Base-by-base conservation (phyloP, 2,329 filamentous ascomycete species). In the Stromatinia cepivora region DNA sequence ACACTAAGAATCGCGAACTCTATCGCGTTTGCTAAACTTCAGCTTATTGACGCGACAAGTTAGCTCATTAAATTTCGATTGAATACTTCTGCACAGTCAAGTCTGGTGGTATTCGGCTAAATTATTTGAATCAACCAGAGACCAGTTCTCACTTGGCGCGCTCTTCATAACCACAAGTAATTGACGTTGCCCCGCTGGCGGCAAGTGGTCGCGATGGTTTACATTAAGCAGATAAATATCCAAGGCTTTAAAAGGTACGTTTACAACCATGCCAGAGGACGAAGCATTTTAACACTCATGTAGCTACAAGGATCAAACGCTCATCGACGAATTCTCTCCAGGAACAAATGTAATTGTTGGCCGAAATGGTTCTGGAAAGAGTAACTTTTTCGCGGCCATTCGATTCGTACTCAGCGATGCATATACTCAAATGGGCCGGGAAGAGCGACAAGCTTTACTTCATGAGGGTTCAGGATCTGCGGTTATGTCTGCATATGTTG, bases 151-250 rank as follows among this genome's bases (percentile, higher is more conserved):
- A 4, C 25, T 70, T 58, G n/a, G 58, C 28, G 52, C 68, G 25
- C 46, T 67, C 67, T 67, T 54, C 68, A 59, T 45, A 28, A 31
- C 13, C 48, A 52, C 45, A 20, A 46, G 57, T 42, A 57, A 54
- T 67, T 17, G 25, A 15, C 54, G 52, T 69, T 68, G 71, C 73
- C 71, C 69, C 72, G 62, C 69, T 67, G 56, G 70, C 57, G 52
- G 71, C 62, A 61, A 69, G 50, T 53, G 13, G 61, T 70, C 72
- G 73, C 75, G 67, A 85, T 79, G 76, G 97, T 97, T 94, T 95
- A 96, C 84, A 97, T 99, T 87, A 99, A 99, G 82, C 95, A 99
- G 84, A 97, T 98, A 81, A 98, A 97, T 81, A 98, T 99, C 79
- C 95, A 99, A 81, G 95, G 95, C 88, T 99, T 99, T 84, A 99